phyloP scores from a whole-genome alignment of 768 basidiomycete genomes.

The Mycena belliarum region DNA sequence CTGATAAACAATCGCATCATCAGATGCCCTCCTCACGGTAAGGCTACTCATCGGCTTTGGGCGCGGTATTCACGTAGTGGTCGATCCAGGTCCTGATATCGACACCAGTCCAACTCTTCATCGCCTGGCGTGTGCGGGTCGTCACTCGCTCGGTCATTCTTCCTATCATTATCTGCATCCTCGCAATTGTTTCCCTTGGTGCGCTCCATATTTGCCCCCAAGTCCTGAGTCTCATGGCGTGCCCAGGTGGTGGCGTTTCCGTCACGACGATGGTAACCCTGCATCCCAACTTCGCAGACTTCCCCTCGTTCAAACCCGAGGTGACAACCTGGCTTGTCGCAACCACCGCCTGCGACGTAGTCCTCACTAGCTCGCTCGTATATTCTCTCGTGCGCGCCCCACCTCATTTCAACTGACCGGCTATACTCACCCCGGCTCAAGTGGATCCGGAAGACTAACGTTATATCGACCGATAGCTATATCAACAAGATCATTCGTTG shows the following conservation, averaged over 20 bases:
- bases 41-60: not conserved
- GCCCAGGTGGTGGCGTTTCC: conserved; percentile 15
- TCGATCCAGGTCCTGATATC: conserved; percentile 19
- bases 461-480: conserved; percentile 12
- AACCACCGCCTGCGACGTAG: conserved; percentile 10
- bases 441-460: conserved; percentile 13
- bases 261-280: conserved; percentile 2
- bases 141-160: conserved; percentile 11
- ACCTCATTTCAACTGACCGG: not conserved
- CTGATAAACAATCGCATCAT: not conserved
- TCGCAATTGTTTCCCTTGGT: conserved; percentile 9
- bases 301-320: conserved; percentile 5
- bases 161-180: not conserved
- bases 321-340: conserved; percentile 18
- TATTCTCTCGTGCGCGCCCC: not conserved
- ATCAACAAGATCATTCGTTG: conserved; percentile 22
- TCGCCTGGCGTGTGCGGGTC: conserved; percentile 20
- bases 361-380: conserved; percentile 14
- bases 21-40: conserved; percentile 13
- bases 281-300: conserved; percentile 4
- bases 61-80: not conserved
- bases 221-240: too few species aligned
- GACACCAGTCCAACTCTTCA: conserved; percentile 20
- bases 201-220: not conserved
- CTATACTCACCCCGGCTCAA: not conserved